Evolutionary conservation across 2,329 filamentous ascomycete species (phyloP).

Genomic region (Hirsutella minnesotensis): DNA sequence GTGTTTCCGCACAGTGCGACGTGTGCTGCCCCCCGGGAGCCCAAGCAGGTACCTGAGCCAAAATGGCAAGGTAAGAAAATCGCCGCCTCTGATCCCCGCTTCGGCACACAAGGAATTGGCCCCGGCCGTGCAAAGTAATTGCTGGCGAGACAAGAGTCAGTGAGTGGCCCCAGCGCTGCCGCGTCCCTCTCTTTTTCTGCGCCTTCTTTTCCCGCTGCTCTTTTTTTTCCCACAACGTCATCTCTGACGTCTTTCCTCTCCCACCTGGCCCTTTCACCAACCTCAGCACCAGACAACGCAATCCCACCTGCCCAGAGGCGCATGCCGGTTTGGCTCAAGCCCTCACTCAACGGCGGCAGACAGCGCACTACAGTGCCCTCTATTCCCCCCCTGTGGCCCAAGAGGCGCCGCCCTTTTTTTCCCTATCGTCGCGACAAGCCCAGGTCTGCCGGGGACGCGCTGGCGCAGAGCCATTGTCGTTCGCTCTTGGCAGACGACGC

Average conservation of each 20-base stretch:
- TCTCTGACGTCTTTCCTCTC: conserved; percentile 33
- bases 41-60: too few relatives aligned
- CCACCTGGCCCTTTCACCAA: conserved; percentile 23
- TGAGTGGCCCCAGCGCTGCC: conserved; percentile 1
- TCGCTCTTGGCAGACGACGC: neutral
- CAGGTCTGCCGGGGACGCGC: conserved; percentile 1
- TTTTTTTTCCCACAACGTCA: conserved; percentile 26
- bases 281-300: conserved; percentile 17
- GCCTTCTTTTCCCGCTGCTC: conserved; percentile 20
- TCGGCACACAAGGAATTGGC: too few relatives aligned
- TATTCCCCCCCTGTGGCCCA: too few relatives aligned
- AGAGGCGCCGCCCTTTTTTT: too few relatives aligned
- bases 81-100: too few relatives aligned
- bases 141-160: too few relatives aligned
- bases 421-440: too few relatives aligned
- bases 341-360: neutral
- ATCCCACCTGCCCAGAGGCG: conserved; percentile 8
- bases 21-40: too few relatives aligned
- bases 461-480: conserved; percentile 5
- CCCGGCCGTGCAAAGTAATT: too few relatives aligned
- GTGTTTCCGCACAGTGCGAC: too few relatives aligned
- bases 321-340: neutral
- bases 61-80: too few relatives aligned
- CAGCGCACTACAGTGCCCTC: neutral
- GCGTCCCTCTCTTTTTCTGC: conserved; percentile 8